These are phyloP conservation scores for Glycine soja DNA, from an alignment of 306 rosid species.

Conservation along the genomic window DNA sequence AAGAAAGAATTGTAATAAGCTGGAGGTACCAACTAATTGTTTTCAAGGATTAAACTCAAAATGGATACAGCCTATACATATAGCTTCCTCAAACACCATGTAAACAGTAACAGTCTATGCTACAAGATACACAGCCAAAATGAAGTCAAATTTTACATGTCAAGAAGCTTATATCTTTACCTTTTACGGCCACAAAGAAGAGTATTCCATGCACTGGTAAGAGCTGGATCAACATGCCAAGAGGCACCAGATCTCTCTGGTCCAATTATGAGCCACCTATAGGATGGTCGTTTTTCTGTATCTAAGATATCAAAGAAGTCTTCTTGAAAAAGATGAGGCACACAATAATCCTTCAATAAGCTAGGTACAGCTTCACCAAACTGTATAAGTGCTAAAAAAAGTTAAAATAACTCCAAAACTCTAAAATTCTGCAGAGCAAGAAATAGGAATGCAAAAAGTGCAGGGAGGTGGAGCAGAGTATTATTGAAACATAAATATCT, in stretches of 20 bases:
- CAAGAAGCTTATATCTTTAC: slow-evolving; percentile 52
- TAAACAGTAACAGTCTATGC: too few relatives aligned
- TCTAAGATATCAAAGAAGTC: slow-evolving; percentile 84
- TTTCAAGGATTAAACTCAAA: slow-evolving; percentile 40
- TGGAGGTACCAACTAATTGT: neutral
- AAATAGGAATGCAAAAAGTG: slow-evolving; percentile 40
- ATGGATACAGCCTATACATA: neutral
- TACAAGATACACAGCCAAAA: neutral
- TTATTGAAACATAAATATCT: slow-evolving; percentile 41
- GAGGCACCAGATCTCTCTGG: slow-evolving; percentile 99
- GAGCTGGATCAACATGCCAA: slow-evolving; percentile 99
- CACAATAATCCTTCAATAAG: slow-evolving; percentile 85
- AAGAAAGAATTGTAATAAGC: too few relatives aligned
- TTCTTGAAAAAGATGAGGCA: slow-evolving; percentile 92
- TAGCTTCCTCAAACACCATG: too few relatives aligned
- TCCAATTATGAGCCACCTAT: slow-evolving; percentile 95
- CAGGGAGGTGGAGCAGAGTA: slow-evolving; percentile 5
- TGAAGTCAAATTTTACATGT: slow-evolving; percentile 23
- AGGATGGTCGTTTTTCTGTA: slow-evolving; percentile 84
- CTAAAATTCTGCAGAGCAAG: slow-evolving; percentile 36
- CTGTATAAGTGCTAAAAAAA: slow-evolving; percentile 55
- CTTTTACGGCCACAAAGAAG: slow-evolving; percentile 93
- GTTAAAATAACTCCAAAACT: slow-evolving; percentile 40
- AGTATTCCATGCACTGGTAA: slow-evolving; percentile 99
- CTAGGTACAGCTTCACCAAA: slow-evolving; percentile 90